phyloP scores from a whole-genome alignment of 208 protist genomes.

The Acanthamoeba lenticulata region DNA sequence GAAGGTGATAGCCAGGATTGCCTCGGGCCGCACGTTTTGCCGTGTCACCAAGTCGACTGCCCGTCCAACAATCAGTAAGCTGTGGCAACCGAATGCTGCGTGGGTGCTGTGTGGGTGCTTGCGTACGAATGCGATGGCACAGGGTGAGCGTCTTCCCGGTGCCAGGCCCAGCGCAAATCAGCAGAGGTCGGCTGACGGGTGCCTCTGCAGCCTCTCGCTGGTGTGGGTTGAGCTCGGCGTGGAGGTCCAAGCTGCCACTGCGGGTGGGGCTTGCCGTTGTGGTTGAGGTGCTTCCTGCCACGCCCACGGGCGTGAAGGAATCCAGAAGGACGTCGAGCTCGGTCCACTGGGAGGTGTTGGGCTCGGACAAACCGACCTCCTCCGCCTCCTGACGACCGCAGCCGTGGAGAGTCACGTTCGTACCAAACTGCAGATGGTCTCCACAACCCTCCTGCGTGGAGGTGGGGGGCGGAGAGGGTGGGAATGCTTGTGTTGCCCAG shows the following conservation, averaged over 20 bases:
- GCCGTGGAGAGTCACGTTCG: too few species aligned
- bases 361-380: not conserved
- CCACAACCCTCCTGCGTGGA: not conserved
- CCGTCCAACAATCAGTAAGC: not conserved
- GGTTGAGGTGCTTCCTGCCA: not conserved
- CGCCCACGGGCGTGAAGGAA: not conserved
- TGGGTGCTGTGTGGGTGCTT: too few species aligned
- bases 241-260: not conserved
- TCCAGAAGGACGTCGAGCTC: not conserved
- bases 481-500: not conserved
- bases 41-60: constrained; percentile 40
- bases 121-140: constrained; percentile 61
- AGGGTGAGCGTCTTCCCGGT: constrained; percentile 73
- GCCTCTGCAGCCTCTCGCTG: not conserved
- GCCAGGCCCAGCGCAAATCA: constrained; percentile 65
- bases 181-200: not conserved
- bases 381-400: not conserved
- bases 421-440: too few species aligned
- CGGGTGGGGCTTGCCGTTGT: not conserved
- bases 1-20: constrained; percentile 75
- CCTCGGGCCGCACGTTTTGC: constrained; percentile 53
- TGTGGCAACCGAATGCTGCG: not conserved
- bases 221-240: not conserved
- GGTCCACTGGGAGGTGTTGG: not conserved
- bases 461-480: not conserved